phyloP scores from a whole-genome alignment of 1,139 yeast species.

The Sugiyamaella pinicola region DNA sequence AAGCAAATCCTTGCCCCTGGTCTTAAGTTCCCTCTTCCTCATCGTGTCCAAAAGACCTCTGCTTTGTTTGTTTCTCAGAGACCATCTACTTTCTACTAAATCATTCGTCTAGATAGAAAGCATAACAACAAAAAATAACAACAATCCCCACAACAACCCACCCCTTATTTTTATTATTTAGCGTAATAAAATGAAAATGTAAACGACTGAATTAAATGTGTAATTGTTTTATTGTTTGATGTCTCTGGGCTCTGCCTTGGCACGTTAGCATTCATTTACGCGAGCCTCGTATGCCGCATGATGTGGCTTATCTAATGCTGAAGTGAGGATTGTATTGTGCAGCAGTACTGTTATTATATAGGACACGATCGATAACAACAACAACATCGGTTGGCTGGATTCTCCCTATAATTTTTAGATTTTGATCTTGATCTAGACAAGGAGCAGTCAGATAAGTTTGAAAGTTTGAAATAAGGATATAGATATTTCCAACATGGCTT shows the following conservation, averaged over 20 bases:
- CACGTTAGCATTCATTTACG: no score
- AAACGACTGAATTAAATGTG: constrained; percentile 9
- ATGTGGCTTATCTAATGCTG: no score
- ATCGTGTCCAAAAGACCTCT: constrained; percentile 94
- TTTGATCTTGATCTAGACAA: background rate
- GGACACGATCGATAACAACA: no score
- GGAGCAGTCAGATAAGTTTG: background rate
- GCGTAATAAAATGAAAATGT: constrained; percentile 19
- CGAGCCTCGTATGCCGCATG: no score
- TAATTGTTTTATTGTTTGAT: background rate
- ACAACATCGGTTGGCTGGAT: no score
- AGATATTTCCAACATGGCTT: constrained; percentile 1
- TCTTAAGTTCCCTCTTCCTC: constrained; percentile 99
- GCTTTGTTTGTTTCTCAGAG: constrained; percentile 87
- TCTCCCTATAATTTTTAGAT: no score
- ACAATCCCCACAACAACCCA: background rate
- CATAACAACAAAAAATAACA: constrained; percentile 3
- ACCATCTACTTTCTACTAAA: constrained; percentile 95
- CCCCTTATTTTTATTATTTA: constrained; percentile 17
- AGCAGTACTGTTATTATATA: no score
- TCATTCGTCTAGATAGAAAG: constrained; percentile 16
- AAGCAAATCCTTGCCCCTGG: constrained; percentile 95
- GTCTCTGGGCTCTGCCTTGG: no score
- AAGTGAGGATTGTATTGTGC: no score
- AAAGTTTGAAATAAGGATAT: background rate